Percentiles rank a stretch among this genome's conserved stretches.
These are phyloP conservation scores for Fusarium begoniae DNA, from an alignment of 2,329 filamentous ascomycete genomes.

Conservation along the genomic window DNA sequence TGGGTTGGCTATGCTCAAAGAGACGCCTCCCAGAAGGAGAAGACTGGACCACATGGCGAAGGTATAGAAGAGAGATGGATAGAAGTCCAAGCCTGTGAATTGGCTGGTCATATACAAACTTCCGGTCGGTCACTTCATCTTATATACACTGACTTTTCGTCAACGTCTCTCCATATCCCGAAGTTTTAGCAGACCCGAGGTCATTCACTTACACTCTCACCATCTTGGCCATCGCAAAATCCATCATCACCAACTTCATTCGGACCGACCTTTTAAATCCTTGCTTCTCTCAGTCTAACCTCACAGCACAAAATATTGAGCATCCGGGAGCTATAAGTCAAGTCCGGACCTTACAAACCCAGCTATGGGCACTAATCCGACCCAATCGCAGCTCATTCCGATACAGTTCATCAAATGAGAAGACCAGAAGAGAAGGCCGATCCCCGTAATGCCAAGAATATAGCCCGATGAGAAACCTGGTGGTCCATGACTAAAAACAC, in stretches of 20 bases:
- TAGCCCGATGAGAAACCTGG: not conserved
- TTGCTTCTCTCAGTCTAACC: slow-evolving; percentile 1
- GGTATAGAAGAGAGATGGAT: not conserved
- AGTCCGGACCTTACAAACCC: not conserved
- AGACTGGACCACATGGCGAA: slow-evolving; percentile 27
- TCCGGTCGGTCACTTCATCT: not conserved
- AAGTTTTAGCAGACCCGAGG: not conserved
- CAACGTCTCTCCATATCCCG: not conserved
- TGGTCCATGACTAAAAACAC: not conserved
- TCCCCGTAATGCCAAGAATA: not conserved
- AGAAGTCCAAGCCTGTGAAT: not conserved
- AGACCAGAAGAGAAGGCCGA: not conserved
- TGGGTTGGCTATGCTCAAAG: slow-evolving; percentile 24
- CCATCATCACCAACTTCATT: slow-evolving; percentile 11
- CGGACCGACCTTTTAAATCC: slow-evolving; percentile 17
- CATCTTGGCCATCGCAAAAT: not conserved
- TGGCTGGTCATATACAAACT: not conserved
- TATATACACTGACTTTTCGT: not conserved
- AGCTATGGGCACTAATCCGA: not conserved
- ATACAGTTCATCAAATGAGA: not conserved
- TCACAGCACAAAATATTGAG: not conserved
- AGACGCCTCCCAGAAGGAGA: slow-evolving; percentile 17
- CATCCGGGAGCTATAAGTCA: not conserved
- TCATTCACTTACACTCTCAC: not conserved
- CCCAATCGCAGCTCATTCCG: slow-evolving; percentile 2